Evolutionary conservation across 148 eudicot species (phyloP), one percentile per base, ranked within the genome.

Genomic region (Nepenthes mirabilis): DNA sequence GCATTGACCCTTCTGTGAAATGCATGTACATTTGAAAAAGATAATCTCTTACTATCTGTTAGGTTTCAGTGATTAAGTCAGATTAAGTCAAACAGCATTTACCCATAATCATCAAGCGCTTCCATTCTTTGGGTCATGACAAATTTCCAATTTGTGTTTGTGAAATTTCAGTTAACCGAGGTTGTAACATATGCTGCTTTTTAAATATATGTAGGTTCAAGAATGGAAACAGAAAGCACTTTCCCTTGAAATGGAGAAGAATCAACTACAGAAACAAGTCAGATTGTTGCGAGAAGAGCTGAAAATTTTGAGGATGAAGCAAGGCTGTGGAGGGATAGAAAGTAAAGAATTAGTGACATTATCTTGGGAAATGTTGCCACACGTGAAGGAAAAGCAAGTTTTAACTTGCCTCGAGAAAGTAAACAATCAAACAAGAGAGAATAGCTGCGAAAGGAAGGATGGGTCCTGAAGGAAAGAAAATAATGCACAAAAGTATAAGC

Each of bases 181-280:
- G 8, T 40, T 40, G 45, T 40, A 8, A 40, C 34, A 14, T 14
- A 55, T 3, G 58, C 58, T 55, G 35, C 36, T 32, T 34, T 33
- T 55, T 9, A 35, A 33, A 63, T 56, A 34, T 50, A 55, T 47
- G 23, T 66, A 88, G 99, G 96, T 75, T 58, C 72, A 74, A 65
- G 87, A 82, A 63, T 93, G 91, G 96, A 82, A 72, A 61, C 73
- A 69, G 52, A 93, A 79, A 59, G 82, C 96, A 40, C 49, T 67
- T 8, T 61, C 66, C 5, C 73, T 53, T 1, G 88, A 86, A 60
- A 52, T 36, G 45, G 83, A 77, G 71, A 89, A 82, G 13, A 71
- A 71, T 9, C 72, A 68, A 58, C 75, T 83, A 37, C 76, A 79
- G 63, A 69, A 62, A 47, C 87, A 83, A 65, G 59, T 79, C 13